These are phyloP conservation scores for Cystobasidium tubakii DNA, from an alignment of 768 basidiomycete genomes.

Conservation along the genomic window DNA sequence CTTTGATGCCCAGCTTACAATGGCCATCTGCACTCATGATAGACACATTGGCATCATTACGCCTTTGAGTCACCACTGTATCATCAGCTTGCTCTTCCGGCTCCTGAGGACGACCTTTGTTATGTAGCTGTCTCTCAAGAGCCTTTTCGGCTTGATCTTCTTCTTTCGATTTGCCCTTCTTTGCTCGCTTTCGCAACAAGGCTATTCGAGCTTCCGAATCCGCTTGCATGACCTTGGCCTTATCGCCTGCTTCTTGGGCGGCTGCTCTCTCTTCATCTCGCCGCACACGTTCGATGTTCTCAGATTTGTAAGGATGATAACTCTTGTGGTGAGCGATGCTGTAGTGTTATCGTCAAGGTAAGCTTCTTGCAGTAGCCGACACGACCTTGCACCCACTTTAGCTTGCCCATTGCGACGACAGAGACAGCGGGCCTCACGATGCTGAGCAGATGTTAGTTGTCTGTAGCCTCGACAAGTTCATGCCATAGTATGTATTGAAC, in stretches of 20 bases:
- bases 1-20: no score
- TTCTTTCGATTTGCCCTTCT: slow-evolving; percentile 35
- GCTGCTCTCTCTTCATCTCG: slow-evolving; percentile 37
- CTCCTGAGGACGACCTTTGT: slow-evolving; percentile 15
- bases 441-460: no score
- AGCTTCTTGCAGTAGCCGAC: neutral
- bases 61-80: slow-evolving; percentile 34
- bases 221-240: slow-evolving; percentile 33
- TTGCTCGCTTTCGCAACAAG: slow-evolving; percentile 20
- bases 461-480: no score
- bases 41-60: slow-evolving; percentile 39
- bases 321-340: slow-evolving; percentile 36
- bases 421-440: no score
- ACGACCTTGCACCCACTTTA: slow-evolving; percentile 18
- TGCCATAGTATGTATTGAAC: no score
- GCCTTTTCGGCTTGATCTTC: slow-evolving; percentile 33
- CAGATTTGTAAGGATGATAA: slow-evolving; percentile 38
- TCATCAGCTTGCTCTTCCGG: slow-evolving; percentile 5
- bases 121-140: slow-evolving; percentile 24
- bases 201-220: slow-evolving; percentile 37
- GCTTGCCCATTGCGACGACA: slow-evolving; percentile 9
- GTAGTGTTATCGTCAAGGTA: neutral
- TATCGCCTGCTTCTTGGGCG: slow-evolving; percentile 28
- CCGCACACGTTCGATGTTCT: slow-evolving; percentile 38
- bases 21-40: slow-evolving; percentile 23